Conservation (phyloP, 2,329 filamentous ascomycete genomes). For the Teratosphaeriaceae sp. region DNA sequence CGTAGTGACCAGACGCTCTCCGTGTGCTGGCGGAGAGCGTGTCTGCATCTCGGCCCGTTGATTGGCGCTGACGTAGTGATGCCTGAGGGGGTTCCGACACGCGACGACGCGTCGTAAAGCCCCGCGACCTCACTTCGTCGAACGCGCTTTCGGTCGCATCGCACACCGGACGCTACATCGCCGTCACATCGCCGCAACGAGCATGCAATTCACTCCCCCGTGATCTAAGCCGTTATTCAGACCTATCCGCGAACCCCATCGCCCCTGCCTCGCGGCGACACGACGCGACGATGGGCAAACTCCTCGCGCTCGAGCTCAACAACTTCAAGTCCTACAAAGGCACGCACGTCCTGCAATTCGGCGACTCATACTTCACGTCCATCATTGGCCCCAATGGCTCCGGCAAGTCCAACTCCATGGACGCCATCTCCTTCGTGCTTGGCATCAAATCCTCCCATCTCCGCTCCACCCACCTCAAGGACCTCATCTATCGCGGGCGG, state of each 20-base stretch:
- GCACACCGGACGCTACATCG: no score
- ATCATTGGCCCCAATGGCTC: slow-evolving; percentile 99
- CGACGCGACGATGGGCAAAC: slow-evolving; percentile 73
- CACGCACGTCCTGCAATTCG: slow-evolving; percentile 88
- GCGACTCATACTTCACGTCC: slow-evolving; percentile 97
- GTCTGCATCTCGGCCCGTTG: no score
- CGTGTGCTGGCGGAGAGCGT: no score
- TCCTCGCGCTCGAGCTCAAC: slow-evolving; percentile 88
- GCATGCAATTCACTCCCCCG: no score
- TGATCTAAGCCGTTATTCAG: no score
- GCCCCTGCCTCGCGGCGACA: not conserved
- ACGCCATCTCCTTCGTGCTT: slow-evolving; percentile 97
- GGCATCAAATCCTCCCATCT: slow-evolving; percentile 99
- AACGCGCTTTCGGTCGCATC: no score
- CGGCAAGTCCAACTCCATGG: slow-evolving; percentile 99
- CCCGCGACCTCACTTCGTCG: no score
- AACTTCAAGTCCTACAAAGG: slow-evolving; percentile 99
- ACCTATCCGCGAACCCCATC: no score
- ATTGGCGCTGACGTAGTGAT: no score
- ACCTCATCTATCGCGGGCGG: slow-evolving; percentile 91
- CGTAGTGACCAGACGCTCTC: not conserved
- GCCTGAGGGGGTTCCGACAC: no score
- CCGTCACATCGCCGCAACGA: no score
- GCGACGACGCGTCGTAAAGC: no score
- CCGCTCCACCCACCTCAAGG: slow-evolving; percentile 85